These are phyloP conservation scores for Dryadomyces quercivorus DNA, from an alignment of 2,329 filamentous ascomycete genomes.

Conservation along the genomic window DNA sequence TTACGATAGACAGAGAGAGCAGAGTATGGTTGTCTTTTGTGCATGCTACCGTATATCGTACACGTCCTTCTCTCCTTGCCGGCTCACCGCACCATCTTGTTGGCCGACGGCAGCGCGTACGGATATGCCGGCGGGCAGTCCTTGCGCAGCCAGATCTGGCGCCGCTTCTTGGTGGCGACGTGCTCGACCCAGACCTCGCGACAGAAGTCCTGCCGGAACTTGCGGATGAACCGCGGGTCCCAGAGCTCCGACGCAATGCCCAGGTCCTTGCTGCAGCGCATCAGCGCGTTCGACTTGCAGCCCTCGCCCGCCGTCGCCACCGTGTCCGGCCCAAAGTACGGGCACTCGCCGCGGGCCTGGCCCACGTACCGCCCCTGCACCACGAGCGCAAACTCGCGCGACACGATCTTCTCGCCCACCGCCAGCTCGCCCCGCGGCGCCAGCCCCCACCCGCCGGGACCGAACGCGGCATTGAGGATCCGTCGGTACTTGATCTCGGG, in stretches of 20 bases:
- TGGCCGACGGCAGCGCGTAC: conserved; percentile 23
- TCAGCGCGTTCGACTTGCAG: conserved; percentile 93
- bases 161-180: conserved; percentile 72
- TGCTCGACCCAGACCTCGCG: conserved; percentile 89
- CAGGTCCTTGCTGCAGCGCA: conserved; percentile 97
- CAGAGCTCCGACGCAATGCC: conserved; percentile 91
- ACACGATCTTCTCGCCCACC: conserved; percentile 68
- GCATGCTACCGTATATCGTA: not conserved
- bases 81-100: not conserved
- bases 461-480: conserved; percentile 82
- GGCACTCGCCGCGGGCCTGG: conserved; percentile 86
- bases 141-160: conserved; percentile 77
- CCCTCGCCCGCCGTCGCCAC: conserved; percentile 93
- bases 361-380: conserved; percentile 84
- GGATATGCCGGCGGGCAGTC: conserved; percentile 60
- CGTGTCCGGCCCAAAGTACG: conserved; percentile 80
- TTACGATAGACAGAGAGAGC: not conserved
- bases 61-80: not conserved
- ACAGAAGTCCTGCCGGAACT: conserved; percentile 62
- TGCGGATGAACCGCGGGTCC: conserved; percentile 84
- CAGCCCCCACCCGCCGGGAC: conserved; percentile 89
- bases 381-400: conserved; percentile 86
- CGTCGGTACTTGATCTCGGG: conserved; percentile 97
- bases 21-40: not conserved
- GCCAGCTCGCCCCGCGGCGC: conserved; percentile 78